Evolutionary conservation across 768 basidiomycete species (phyloP).

Genomic region (Phanerochaete sordida): DNA sequence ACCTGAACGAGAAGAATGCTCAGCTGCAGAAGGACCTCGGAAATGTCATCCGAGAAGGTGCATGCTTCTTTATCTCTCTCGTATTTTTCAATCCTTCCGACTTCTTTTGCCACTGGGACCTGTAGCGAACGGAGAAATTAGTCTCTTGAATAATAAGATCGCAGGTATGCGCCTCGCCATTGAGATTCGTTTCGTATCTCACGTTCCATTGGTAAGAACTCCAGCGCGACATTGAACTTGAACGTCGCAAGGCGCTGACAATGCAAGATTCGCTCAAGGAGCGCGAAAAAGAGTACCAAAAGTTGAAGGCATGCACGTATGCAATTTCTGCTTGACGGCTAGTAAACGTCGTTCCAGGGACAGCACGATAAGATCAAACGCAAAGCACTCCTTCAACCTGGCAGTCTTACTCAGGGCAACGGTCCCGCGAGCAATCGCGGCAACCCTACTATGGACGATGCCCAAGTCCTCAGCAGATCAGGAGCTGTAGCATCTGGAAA

Average conservation of each 20-base stretch:
- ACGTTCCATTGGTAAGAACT: no score
- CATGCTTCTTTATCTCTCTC: neutral
- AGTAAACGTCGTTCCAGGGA: conserved; percentile 34
- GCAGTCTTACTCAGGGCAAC: conserved; percentile 11
- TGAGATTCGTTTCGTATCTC: no score
- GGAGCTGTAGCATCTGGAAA: conserved; percentile 17
- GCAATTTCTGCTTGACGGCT: neutral
- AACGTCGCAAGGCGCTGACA: conserved; percentile 70
- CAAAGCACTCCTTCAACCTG: conserved; percentile 64
- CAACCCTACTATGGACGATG: neutral
- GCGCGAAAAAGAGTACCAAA: conserved; percentile 84
- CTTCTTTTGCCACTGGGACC: neutral
- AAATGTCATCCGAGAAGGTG: conserved; percentile 83
- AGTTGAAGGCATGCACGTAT: conserved; percentile 57
- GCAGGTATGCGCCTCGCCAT: conserved; percentile 53
- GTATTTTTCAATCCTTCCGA: neutral
- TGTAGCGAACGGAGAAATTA: conserved; percentile 80
- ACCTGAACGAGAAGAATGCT: conserved; percentile 76
- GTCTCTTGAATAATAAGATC: conserved; percentile 64
- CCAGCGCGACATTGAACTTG: conserved; percentile 77
- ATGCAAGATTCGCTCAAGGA: conserved; percentile 72
- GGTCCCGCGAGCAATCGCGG: neutral
- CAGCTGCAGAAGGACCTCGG: conserved; percentile 84
- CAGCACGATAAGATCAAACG: conserved; percentile 84
- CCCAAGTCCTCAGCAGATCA: neutral